phyloP scores from a whole-genome alignment of 345 rosid species.

The Populus deltoides region DNA sequence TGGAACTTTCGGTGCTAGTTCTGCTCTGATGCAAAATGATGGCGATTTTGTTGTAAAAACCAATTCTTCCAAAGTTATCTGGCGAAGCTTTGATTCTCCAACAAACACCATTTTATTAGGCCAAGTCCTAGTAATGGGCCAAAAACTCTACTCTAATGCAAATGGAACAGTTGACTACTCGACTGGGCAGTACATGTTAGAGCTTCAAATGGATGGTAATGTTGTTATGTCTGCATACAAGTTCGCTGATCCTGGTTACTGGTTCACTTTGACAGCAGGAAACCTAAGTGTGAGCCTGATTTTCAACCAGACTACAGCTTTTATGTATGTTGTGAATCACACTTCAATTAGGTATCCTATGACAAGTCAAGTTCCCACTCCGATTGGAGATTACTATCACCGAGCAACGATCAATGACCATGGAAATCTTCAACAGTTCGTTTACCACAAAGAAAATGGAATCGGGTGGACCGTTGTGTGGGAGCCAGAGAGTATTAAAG shows the following conservation, averaged over 20 bases:
- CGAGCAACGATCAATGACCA: conserved; percentile 22
- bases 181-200: conserved; percentile 26
- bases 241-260: conserved; percentile 35
- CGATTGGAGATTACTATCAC: conserved; percentile 30
- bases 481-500: conserved; percentile 14
- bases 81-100: conserved; percentile 34
- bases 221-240: conserved; percentile 28
- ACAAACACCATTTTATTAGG: conserved; percentile 28
- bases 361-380: conserved; percentile 16
- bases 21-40: conserved; percentile 23
- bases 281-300: conserved; percentile 14
- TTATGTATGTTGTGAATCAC: conserved; percentile 12
- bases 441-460: conserved; percentile 18
- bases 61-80: conserved; percentile 16
- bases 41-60: conserved; percentile 26
- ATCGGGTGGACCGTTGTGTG: conserved; percentile 23
- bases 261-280: conserved; percentile 11
- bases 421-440: conserved; percentile 31
- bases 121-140: conserved; percentile 25
- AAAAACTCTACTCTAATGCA: conserved; percentile 24
- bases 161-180: conserved; percentile 30
- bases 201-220: conserved; percentile 35
- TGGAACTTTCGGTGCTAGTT: conserved; percentile 10
- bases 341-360: background rate
- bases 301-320: conserved; percentile 25